Conservation (phyloP, 352 stramenopile genomes). For the Phytophthora citricola region DNA sequence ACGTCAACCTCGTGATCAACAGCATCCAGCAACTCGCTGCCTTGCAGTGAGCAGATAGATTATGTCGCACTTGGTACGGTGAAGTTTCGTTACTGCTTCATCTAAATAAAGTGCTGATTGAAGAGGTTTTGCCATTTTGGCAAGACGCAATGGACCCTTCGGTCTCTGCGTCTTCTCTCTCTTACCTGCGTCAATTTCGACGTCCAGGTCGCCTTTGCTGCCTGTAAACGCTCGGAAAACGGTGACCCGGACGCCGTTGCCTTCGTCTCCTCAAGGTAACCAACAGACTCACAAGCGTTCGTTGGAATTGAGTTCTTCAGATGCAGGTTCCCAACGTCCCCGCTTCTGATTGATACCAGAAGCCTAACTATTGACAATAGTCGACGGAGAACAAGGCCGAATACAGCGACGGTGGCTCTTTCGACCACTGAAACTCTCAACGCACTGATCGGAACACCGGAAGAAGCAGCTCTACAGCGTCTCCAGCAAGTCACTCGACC, state of each 20-base stretch:
- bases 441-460: conserved; percentile 34
- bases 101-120: conserved; percentile 27
- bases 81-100: conserved; percentile 8
- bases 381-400: conserved; percentile 38
- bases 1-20: conserved; percentile 79
- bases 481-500: conserved; percentile 18
- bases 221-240: conserved; percentile 25
- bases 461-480: conserved; percentile 10
- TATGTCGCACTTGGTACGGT: not conserved
- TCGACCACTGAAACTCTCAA: conserved; percentile 44
- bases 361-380: conserved; percentile 5
- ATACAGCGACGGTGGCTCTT: conserved; percentile 37
- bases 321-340: conserved; percentile 5
- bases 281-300: conserved; percentile 31
- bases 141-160: conserved; percentile 22
- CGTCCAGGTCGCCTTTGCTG: conserved; percentile 4
- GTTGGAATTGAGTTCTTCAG: conserved; percentile 14
- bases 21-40: conserved; percentile 78
- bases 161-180: conserved; percentile 23
- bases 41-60: conserved; percentile 48
- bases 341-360: conserved; percentile 3
- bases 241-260: conserved; percentile 6
- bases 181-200: conserved; percentile 4
- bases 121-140: conserved; percentile 4
- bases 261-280: conserved; percentile 18